Base-by-base conservation (phyloP, 129 eudicot species). In the Ambrosia artemisiifolia region DNA sequence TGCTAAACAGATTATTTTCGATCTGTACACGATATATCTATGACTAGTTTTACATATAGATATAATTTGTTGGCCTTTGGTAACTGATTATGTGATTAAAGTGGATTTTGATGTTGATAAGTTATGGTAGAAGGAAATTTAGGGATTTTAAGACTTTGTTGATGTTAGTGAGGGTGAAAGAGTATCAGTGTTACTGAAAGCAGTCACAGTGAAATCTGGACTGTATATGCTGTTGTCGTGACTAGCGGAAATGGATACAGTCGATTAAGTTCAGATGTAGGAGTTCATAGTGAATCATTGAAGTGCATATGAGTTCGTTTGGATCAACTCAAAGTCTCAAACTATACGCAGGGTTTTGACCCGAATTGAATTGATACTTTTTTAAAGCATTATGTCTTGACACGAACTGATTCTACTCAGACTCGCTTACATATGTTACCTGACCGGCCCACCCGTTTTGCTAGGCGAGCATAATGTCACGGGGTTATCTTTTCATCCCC, bases 141-240 rank as follows among this genome's bases (percentile, higher is more conserved):
- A 60, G 64, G 73, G 55, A 40, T 44, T 76, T 32, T 60, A 43
- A 63, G 18, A 2, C 12, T 74, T 8, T 13, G 65, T 43, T 43
- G 62, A 57, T 12, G 43, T 30, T 38, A 4, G 5, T 2, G 72
- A 67, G 50, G 50, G 33, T 50, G 72, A 34, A 63, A 34, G 12
- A 46, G 51, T 53, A 50, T 51, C 7, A 20, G 18, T 7, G 36
- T 34, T 19, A 20, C 20, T 0, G 43, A 74, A 64, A 54, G 9
- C 2, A 67, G 74, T 54, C 67, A 24, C 18, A 4, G 46, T 69
- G 62, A 55, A 65, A 50, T 65, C 11, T 65, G 57, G 79, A 33
- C 55, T 36, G 9, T 24, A 51, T 13, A 36, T 64, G 65, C 18
- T 16, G 28, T 6, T 64, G 55, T 8, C 18, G 28, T 6, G 13